Base-by-base conservation (phyloP, 495 filamentous ascomycete species). In the Xeromyces bisporus region DNA sequence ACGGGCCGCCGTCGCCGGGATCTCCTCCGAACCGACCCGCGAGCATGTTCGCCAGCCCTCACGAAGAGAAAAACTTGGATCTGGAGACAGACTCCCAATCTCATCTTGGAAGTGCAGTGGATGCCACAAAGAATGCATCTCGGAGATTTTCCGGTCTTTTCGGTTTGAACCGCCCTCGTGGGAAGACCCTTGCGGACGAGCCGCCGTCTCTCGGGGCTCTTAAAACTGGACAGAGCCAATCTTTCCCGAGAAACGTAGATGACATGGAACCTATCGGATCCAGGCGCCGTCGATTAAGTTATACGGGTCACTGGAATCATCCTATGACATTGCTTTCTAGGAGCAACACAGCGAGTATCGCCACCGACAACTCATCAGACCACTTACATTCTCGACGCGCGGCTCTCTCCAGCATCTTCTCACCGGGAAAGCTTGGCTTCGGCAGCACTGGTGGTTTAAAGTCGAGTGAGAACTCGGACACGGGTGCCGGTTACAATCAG, bases 171-270 rank as follows among this genome's bases (percentile, higher is more conserved):
- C 67, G 80, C 4, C 74, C 75, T 36, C 73, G 73, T 34, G 70
- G 71, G 8, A 91, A 87, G 49, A 67, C 71, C 2, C 50, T 65
- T 29, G 75, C 79, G 7, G 69, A 80, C 15, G 73, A 77, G 28
- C 69, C 73, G 3, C 76, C 74, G 10, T 60, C 72, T 25, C 48
- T 91, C 12, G 83, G 83, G 9, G 73, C 70, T 21, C 57, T 92
- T 18, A 82, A 80, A 46, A 56, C 73, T 30, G 68, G 69, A 2
- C 79, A 92, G 44, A 84, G 80, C 45, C 81, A 82, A 42, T 91
- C 83, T 7, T 78, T 87, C 39, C 83, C 83, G 35, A 71, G 71
- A 47, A 60, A 71, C 55, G 37, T 73, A 50, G 64, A 77, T 60
- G 43, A 75, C 9, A 65, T 80, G 17, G 78, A 80, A 41, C 70